A percentile compares a stretch with the other conserved stretches of the same genome.
Conservation (phyloP, 1,284 basidiomycete genomes). For the Cutaneotrichosporon sp. region DNA sequence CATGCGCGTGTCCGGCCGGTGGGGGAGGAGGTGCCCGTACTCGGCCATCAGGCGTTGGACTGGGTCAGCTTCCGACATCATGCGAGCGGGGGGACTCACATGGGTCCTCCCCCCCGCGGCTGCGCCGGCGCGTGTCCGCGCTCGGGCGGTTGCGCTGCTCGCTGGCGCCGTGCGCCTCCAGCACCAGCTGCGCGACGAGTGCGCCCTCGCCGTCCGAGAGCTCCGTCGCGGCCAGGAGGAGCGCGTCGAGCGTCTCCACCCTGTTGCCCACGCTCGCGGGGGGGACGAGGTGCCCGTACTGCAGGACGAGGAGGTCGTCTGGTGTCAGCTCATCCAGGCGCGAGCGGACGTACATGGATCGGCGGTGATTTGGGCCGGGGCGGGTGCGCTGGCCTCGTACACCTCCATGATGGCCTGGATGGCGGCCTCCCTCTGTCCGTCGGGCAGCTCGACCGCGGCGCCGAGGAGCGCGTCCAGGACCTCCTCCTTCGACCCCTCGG, state of each 20-base stretch:
- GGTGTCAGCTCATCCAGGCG: background rate
- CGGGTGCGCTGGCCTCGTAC: background rate
- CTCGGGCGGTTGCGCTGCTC: background rate
- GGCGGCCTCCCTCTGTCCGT: background rate
- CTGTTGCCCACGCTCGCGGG: background rate
- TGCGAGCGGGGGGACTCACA: background rate
- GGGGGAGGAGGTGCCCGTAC: background rate
- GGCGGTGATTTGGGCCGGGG: background rate
- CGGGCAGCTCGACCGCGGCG: background rate
- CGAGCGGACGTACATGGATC: background rate
- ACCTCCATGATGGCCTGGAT: background rate
- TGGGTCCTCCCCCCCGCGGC: background rate
- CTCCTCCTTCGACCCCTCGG: background rate
- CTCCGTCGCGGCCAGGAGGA: background rate
- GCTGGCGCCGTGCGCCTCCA: background rate
- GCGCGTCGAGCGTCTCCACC: background rate
- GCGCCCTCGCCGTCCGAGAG: background rate
- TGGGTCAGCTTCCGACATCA: background rate
- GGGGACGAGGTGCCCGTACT: background rate
- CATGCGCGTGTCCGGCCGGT: background rate
- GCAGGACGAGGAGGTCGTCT: background rate
- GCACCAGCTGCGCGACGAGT: background rate
- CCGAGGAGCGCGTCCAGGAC: background rate
- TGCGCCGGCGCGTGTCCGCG: background rate
- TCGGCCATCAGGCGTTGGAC: background rate